Evolutionary conservation across 805 yeast genomes (phyloP).

Genomic region (Pichia phayaonensis): DNA sequence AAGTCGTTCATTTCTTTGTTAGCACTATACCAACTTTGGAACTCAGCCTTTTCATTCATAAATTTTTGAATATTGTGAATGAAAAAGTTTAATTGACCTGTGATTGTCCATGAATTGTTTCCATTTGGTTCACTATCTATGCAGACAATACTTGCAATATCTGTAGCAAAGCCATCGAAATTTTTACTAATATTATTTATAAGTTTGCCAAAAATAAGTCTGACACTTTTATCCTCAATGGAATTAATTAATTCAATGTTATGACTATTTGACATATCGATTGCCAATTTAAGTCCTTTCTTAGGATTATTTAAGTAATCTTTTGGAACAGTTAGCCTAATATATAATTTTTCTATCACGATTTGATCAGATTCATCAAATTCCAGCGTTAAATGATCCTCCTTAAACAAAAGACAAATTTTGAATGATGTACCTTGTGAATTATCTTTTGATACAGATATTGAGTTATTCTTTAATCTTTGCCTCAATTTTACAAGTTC

Average conservation of each 20-base stretch:
- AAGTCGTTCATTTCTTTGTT: conserved; percentile 13
- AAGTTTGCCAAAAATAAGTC: conserved; percentile 26
- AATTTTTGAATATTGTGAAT: conserved; percentile 29
- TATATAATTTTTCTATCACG: conserved; percentile 20
- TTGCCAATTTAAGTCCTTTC: conserved; percentile 23
- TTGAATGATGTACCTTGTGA: conserved; percentile 24
- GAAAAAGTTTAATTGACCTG: conserved; percentile 28
- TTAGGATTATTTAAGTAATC: conserved; percentile 25
- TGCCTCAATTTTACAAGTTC: conserved; percentile 24
- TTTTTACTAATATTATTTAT: conserved; percentile 25
- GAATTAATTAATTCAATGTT: conserved; percentile 23
- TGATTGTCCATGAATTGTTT: conserved; percentile 18
- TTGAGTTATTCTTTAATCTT: conserved; percentile 17
- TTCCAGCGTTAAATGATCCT: conserved; percentile 24
- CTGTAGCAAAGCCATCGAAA: conserved; percentile 20
- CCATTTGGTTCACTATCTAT: not conserved
- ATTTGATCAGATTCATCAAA: conserved; percentile 25
- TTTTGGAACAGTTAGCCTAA: conserved; percentile 26
- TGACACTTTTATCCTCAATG: conserved; percentile 23
- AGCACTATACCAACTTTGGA: conserved; percentile 21
- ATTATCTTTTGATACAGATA: conserved; percentile 24
- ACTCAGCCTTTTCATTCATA: conserved; percentile 22
- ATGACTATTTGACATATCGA: conserved; percentile 26
- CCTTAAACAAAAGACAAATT: conserved; percentile 19
- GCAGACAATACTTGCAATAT: conserved; percentile 13